Base-by-base conservation (phyloP, 768 basidiomycete species). In the Trametes sanguinea region DNA sequence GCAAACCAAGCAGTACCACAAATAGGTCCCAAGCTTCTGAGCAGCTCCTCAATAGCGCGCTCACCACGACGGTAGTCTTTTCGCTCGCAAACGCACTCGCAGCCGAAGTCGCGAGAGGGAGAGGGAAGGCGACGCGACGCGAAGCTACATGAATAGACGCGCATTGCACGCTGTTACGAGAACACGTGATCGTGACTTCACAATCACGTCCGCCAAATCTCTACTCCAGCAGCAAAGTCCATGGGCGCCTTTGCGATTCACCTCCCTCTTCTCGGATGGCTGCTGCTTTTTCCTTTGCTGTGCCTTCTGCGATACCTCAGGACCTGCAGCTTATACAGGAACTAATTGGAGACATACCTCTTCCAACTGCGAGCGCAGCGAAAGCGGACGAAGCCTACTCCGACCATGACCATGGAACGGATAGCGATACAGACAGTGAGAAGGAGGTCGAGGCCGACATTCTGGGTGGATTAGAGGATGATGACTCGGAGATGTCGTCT, bases 291-390 rank as follows among this genome's bases (percentile, higher is more conserved):
- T 51, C 61, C 46, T 92, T 90, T 79, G 85, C 84, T 68, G 68
- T 83, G 8, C 90, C 90, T 32, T 77, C 78, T n/a, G 69, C 67
- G 17, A 74, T 90, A 17, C 83, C 91, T 9, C 91, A 91, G 69
- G 90, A 93, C 69, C 75, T 93, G 22, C 78, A 90, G 42, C 79
- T 92, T 44, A 92, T 92, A 42, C 85, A 84, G 51, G 85, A 86
- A 59, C 65, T 90, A 32, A 74, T 92, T 60, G 86, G 84, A 16
- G 69, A 74, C 0, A 51, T 71, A 11, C 55, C 65, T 3, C 33
- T 43, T 27, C 52, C 64, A 29, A n/a, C 56, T 27, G 39, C 61
- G 10, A 63, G 47, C 53, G 63, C 62, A 52, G 16, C 51, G 32
- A 11, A 35, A 6, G 27, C 46, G 32, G 32, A 56, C 7, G 44